These are phyloP conservation scores for Stropharia rugosoannulata DNA, from an alignment of 768 basidiomycete genomes.

Conservation along the genomic window DNA sequence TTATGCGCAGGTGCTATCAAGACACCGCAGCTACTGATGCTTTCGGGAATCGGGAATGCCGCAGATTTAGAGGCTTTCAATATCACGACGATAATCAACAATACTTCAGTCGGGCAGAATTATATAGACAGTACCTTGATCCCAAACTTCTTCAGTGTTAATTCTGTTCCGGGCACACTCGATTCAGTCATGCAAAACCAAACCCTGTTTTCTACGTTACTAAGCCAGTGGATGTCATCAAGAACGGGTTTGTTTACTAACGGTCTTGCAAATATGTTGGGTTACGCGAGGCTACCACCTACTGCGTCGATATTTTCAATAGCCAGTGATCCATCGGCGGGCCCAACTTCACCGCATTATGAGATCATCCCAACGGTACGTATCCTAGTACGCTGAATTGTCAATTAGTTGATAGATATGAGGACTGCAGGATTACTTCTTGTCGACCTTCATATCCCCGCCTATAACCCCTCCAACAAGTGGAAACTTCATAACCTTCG, in stretches of 20 bases:
- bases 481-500: conserved; percentile 1
- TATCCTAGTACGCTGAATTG: conserved; percentile 28
- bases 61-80: conserved; percentile 30
- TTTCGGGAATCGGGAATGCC: conserved; percentile 42
- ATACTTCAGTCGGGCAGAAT: conserved; percentile 44
- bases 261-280: conserved; percentile 25
- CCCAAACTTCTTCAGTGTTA: conserved; percentile 22
- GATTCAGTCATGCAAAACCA: conserved; percentile 23
- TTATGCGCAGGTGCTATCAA: conserved; percentile 35
- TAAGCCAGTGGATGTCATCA: conserved; percentile 24
- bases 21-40: conserved; percentile 32
- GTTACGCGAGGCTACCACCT: conserved; percentile 25
- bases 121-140: conserved; percentile 37
- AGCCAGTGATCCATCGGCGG: conserved; percentile 26
- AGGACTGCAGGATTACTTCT: not conserved
- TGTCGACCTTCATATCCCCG: not conserved
- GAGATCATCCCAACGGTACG: conserved; percentile 25
- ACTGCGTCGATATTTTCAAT: conserved; percentile 22
- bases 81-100: conserved; percentile 35
- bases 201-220: conserved; percentile 6
- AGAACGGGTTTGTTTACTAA: conserved; percentile 28
- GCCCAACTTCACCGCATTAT: conserved; percentile 28
- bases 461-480: not conserved
- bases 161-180: conserved; percentile 18
- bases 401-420: conserved; percentile 28